Evolutionary conservation across 805 yeast species (phyloP).

Genomic region (Ogataea philodendri): DNA sequence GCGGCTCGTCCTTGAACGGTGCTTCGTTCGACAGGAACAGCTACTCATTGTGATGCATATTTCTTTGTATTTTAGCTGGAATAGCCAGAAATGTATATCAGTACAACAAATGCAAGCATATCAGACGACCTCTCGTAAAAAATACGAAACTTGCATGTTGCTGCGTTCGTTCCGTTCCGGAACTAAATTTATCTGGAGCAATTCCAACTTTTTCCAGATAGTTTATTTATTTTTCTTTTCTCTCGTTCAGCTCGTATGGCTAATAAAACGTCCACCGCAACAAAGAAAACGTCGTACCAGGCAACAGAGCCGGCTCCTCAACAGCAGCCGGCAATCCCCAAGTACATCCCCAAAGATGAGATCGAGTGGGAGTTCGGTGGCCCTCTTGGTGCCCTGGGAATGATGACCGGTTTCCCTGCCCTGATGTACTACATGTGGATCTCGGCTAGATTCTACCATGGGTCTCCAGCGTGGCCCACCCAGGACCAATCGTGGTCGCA

Average conservation of each 20-base stretch:
- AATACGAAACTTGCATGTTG: no score
- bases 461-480: constrained; percentile 67
- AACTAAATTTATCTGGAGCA: no score
- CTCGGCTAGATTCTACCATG: constrained; percentile 75
- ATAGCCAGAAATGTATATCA: constrained; percentile 14
- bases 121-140: constrained; percentile 1
- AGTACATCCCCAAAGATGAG: constrained; percentile 5
- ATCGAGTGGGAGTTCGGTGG: constrained; percentile 91
- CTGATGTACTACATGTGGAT: constrained; percentile 98
- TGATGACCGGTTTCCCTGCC: constrained; percentile 90
- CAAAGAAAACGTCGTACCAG: constrained; percentile 3
- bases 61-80: constrained; percentile 22
- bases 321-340: constrained; percentile 1
- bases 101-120: constrained; percentile 14
- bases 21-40: constrained; percentile 9
- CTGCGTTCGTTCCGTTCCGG: no score
- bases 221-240: constrained; percentile 2
- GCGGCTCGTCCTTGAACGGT: constrained; percentile 25
- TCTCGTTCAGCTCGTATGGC: constrained; percentile 10
- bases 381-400: constrained; percentile 79
- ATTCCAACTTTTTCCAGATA: no score
- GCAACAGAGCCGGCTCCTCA: constrained; percentile 4
- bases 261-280: not conserved
- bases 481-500: constrained; percentile 51
- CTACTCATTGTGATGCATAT: constrained; percentile 18